Base-by-base conservation (phyloP, 2,329 filamentous ascomycete species). In the Escovopsis weberi region DNA sequence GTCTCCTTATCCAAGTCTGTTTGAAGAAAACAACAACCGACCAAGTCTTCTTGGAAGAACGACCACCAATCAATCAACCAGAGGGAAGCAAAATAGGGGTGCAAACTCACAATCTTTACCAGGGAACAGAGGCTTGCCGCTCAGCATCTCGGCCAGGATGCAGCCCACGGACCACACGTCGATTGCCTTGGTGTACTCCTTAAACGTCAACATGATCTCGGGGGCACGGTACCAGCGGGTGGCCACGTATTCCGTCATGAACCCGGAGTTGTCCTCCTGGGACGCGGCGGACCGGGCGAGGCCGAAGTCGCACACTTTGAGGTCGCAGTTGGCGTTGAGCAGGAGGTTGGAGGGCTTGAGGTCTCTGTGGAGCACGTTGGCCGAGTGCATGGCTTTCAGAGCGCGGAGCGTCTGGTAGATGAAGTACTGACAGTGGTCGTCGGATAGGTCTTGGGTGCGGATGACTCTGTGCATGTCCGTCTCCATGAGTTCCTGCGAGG, bases 171-270 rank as follows among this genome's bases (percentile, higher is more conserved):
- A 95, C 91, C 91, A 98, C 10, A 98, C 88, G 59, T 98, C 91
- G 58, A 98, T 98, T 37, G 91, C 91, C 67, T 96, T 98, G 55
- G 91, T 98, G 69, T 98, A 98, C 67, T 98, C 91, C 70, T 98
- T 96, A 73, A 96, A 98, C 11, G 91, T 98, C 68, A 98, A 82
- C 91, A 98, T 98, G 63, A 98, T 98, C 63, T 98, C 91, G 4
- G 91, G 91, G 6, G 91, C 91, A 64, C 91, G 87, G 67, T 98
- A 98, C 91, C 91, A 98, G 57, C 91, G 82, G 38, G 91, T 98
- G 41, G 91, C 91, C 44, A 98, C 91, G 61, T 98, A 98, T 93
- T 98, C 91, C 12, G 91, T 98, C 91, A 98, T 98, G 76, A 98
- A 98, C 19, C 91, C 91, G n/a, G 89, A 95, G 67, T 98, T 98